These are phyloP conservation scores for Sporothrix inflata DNA, from an alignment of 2,329 filamentous ascomycete genomes.

Conservation along the genomic window DNA sequence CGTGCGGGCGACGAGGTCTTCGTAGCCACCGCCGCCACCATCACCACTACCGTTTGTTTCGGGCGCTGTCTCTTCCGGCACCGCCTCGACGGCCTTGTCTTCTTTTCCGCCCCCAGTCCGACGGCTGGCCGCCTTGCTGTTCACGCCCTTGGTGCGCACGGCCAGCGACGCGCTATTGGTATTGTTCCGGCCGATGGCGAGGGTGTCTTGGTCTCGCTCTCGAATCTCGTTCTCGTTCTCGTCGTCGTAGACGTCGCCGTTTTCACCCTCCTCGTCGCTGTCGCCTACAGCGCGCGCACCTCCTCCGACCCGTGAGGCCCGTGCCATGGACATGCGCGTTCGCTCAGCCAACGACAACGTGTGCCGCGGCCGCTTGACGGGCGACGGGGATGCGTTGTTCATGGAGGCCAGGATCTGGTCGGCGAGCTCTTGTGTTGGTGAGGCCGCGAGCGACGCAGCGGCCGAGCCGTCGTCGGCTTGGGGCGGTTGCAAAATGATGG, in stretches of 20 bases:
- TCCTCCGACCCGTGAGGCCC: constrained; percentile 49
- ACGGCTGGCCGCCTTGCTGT: constrained; percentile 38
- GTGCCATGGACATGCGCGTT: constrained; percentile 78
- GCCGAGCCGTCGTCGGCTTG: background rate
- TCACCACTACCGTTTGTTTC: constrained; percentile 32
- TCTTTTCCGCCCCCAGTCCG: constrained; percentile 35
- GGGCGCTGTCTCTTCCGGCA: background rate
- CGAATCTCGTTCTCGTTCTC: constrained; percentile 33
- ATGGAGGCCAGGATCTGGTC: constrained; percentile 61
- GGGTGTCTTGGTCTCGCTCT: constrained; percentile 23
- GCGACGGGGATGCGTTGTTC: constrained; percentile 60
- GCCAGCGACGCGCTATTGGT: background rate
- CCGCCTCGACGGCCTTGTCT: constrained; percentile 24
- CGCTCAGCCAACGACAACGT: constrained; percentile 72
- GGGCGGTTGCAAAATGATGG: constrained; percentile 24
- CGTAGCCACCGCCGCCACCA: constrained; percentile 37
- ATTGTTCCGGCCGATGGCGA: constrained; percentile 24
- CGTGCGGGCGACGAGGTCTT: constrained; percentile 61
- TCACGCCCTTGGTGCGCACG: background rate
- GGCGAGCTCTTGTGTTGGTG: constrained; percentile 56
- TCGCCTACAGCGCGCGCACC: constrained; percentile 36
- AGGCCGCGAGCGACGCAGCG: constrained; percentile 31
- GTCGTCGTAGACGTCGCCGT: constrained; percentile 35
- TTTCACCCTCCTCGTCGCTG: constrained; percentile 28
- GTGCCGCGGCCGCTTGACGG: constrained; percentile 58